Percentiles rank a stretch among this genome's conserved stretches.
These are phyloP conservation scores for Phlyctochytrium arcticum DNA, from an alignment of 192 early-diverging fungal species.

Conservation along the genomic window DNA sequence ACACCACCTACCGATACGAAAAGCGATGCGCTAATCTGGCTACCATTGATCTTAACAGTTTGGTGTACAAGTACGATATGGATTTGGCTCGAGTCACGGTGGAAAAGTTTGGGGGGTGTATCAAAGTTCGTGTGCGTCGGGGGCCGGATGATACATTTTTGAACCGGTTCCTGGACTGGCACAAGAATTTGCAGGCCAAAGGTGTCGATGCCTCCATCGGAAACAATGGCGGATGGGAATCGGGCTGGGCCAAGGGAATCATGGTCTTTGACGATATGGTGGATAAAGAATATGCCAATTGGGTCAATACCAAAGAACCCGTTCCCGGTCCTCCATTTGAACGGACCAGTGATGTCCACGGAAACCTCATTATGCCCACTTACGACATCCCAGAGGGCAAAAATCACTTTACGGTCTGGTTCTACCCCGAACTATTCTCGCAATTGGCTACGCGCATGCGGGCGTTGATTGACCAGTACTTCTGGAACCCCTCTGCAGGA, in stretches of 20 bases:
- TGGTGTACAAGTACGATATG: constrained; percentile 94
- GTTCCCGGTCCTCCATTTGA: background rate
- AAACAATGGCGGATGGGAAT: constrained; percentile 41
- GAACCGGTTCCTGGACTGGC: constrained; percentile 38
- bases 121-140: constrained; percentile 42
- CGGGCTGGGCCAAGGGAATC: constrained; percentile 49
- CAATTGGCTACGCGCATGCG: constrained; percentile 56
- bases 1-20: constrained; percentile 93
- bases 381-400: constrained; percentile 3
- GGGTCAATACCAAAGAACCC: background rate
- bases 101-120: constrained; percentile 40
- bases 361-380: too few relatives aligned
- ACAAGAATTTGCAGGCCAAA: constrained; percentile 9
- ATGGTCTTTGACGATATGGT: constrained; percentile 37
- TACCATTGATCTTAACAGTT: constrained; percentile 88
- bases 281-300: constrained; percentile 24
- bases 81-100: constrained; percentile 77
- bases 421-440: constrained; percentile 40
- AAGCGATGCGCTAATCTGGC: constrained; percentile 84
- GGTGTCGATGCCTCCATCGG: constrained; percentile 37
- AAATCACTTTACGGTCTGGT: constrained; percentile 32
- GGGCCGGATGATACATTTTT: constrained; percentile 36
- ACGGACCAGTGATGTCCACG: background rate
- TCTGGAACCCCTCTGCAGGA: constrained; percentile 76
- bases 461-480: constrained; percentile 68